These are phyloP conservation scores for Wallacemonas sp. DNA, from an alignment of 208 protist genomes.

Conservation along the genomic window DNA sequence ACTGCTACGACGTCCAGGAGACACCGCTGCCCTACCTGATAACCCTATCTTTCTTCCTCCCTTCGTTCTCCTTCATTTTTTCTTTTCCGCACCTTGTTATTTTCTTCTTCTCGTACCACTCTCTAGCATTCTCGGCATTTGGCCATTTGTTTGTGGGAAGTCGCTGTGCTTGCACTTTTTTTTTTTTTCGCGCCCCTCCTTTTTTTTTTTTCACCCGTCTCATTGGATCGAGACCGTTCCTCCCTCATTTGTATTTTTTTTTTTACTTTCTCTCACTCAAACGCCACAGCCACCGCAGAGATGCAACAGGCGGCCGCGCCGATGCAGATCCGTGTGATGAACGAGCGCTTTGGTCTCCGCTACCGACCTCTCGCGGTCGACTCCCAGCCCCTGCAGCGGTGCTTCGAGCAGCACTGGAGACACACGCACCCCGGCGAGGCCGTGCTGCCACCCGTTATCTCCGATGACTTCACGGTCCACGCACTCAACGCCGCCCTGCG, in stretches of 20 bases:
- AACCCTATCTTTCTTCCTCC: too few species aligned
- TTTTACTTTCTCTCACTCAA: background rate
- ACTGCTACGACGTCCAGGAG: too few species aligned
- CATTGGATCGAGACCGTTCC: too few species aligned
- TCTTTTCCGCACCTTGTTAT: too few species aligned
- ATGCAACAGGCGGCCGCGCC: background rate
- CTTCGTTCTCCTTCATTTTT: too few species aligned
- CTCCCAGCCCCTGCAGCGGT: background rate
- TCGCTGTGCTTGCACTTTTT: too few species aligned
- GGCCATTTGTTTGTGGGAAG: too few species aligned
- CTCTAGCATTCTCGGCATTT: too few species aligned
- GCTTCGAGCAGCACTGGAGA: background rate
- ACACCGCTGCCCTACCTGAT: too few species aligned
- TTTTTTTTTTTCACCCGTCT: constrained; percentile 5
- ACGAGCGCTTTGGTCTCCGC: background rate
- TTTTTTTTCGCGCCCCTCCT: constrained; percentile 9
- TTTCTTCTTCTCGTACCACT: too few species aligned
- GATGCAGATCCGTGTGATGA: constrained; percentile 1
- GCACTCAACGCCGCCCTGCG: background rate
- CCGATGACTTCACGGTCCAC: background rate
- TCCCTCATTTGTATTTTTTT: constrained; percentile 30
- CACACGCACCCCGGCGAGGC: background rate
- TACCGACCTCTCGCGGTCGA: background rate
- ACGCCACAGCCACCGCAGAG: background rate
- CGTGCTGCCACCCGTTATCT: background rate